These are phyloP conservation scores for Neohortaea acidophila DNA, from an alignment of 495 filamentous ascomycete genomes.

Conservation along the genomic window DNA sequence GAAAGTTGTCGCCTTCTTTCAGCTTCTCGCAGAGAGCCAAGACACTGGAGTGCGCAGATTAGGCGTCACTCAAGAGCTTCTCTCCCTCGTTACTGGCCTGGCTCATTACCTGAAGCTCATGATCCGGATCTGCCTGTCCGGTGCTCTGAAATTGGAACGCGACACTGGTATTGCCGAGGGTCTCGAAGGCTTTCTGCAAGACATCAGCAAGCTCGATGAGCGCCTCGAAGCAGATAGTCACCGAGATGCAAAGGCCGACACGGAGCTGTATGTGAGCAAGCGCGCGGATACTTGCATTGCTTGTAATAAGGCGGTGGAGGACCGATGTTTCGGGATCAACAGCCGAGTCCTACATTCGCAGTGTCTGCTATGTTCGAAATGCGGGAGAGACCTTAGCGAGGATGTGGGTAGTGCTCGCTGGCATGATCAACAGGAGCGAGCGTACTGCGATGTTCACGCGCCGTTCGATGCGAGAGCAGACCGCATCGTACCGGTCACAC, in stretches of 20 bases:
- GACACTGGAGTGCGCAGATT: conserved; percentile 74
- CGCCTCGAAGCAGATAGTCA: conserved; percentile 34
- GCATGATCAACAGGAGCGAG: conserved; percentile 29
- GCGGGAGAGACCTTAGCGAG: conserved; percentile 53
- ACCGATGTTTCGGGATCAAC: conserved; percentile 62
- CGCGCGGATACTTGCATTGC: conserved; percentile 59
- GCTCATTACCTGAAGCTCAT: conserved; percentile 97
- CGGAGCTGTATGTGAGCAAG: conserved; percentile 56
- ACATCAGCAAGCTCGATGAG: conserved; percentile 38
- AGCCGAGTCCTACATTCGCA: conserved; percentile 69
- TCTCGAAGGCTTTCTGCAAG: conserved; percentile 63
- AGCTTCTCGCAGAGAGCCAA: conserved; percentile 80
- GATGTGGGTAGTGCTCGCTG: conserved; percentile 49
- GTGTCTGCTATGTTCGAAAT: conserved; percentile 64
- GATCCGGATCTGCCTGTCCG: conserved; percentile 91
- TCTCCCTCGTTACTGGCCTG: conserved; percentile 88
- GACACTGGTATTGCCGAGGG: conserved; percentile 60
- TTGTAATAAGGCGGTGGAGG: conserved; percentile 81
- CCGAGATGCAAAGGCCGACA: conserved; percentile 53
- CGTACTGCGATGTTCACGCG: conserved; percentile 12
- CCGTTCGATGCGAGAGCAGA: conserved; percentile 31
- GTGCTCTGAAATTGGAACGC: conserved; percentile 77
- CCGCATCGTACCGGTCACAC: conserved; percentile 51
- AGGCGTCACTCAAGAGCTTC: conserved; percentile 90
- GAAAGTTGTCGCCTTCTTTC: conserved; percentile 97